These are phyloP conservation scores for Saturnispora hagleri DNA, from an alignment of 805 yeast genomes.

Conservation along the genomic window DNA sequence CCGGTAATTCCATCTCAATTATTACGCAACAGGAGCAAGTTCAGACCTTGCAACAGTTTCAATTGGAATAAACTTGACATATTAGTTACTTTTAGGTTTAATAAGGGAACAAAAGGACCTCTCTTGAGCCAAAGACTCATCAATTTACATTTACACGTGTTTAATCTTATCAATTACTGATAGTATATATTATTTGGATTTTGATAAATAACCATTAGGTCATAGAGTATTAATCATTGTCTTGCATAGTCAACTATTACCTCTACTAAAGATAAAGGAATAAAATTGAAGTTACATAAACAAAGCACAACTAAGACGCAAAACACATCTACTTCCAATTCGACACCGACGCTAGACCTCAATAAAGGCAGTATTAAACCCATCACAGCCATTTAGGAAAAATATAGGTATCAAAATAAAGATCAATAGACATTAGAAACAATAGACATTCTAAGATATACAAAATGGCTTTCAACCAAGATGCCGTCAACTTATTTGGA, in stretches of 20 bases:
- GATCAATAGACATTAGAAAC: background rate
- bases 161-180: background rate
- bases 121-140: background rate
- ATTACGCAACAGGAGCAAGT: background rate
- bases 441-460: background rate
- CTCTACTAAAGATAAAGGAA: background rate
- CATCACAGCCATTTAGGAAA: background rate
- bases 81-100: background rate
- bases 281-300: background rate
- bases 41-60: background rate
- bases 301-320: too few species aligned
- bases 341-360: background rate
- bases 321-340: too few species aligned
- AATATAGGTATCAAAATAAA: background rate
- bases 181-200: background rate
- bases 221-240: background rate
- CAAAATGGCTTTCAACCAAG: constrained; percentile 7
- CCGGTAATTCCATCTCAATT: background rate
- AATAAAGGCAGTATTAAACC: background rate
- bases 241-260: background rate
- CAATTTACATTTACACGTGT: background rate
- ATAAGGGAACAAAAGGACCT: background rate
- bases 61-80: background rate
- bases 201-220: background rate
- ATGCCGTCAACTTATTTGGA: constrained; percentile 2